Percentiles rank a stretch among this genome's conserved stretches.
These are phyloP conservation scores for Asterophora lycoperdoides DNA, from an alignment of 768 basidiomycete genomes.

Conservation along the genomic window DNA sequence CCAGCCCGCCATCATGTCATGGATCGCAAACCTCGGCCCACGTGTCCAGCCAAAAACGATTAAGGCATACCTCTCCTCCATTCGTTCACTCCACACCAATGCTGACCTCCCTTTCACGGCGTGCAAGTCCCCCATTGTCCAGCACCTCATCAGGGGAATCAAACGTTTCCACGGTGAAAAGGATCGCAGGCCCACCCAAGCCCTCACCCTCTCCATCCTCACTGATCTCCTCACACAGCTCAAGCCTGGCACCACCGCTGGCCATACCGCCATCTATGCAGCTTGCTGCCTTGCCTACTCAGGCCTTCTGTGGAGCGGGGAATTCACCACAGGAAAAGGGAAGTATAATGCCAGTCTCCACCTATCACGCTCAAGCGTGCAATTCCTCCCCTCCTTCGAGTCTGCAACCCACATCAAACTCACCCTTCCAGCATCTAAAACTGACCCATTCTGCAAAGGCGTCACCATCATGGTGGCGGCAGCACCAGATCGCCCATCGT, in stretches of 20 bases:
- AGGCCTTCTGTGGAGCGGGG: not conserved
- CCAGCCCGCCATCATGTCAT: slow-evolving; percentile 16
- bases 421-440: slow-evolving; percentile 32
- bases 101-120: slow-evolving; percentile 20
- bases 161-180: slow-evolving; percentile 26
- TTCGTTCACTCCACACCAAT: slow-evolving; percentile 29
- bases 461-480: slow-evolving; percentile 14
- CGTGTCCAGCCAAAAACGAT: slow-evolving; percentile 15
- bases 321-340: not conserved
- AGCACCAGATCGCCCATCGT: slow-evolving; percentile 13
- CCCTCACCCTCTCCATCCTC: slow-evolving; percentile 22
- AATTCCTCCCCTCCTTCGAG: too few relatives aligned
- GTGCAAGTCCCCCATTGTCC: slow-evolving; percentile 23
- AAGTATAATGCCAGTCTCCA: slow-evolving; percentile 10
- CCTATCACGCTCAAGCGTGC: slow-evolving; percentile 23
- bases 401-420: slow-evolving; percentile 24
- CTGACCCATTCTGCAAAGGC: slow-evolving; percentile 29
- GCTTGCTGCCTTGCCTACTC: slow-evolving; percentile 19
- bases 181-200: slow-evolving; percentile 19
- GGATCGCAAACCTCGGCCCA: slow-evolving; percentile 15
- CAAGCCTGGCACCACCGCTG: not conserved
- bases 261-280: slow-evolving; percentile 12
- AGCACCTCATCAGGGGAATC: slow-evolving; percentile 29
- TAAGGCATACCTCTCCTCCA: slow-evolving; percentile 18
- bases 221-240: slow-evolving; percentile 6